Percentiles rank a stretch among this genome's conserved stretches.
phyloP scores from a whole-genome alignment of 495 filamentous ascomycete species.

The Aspergillus wentii region DNA sequence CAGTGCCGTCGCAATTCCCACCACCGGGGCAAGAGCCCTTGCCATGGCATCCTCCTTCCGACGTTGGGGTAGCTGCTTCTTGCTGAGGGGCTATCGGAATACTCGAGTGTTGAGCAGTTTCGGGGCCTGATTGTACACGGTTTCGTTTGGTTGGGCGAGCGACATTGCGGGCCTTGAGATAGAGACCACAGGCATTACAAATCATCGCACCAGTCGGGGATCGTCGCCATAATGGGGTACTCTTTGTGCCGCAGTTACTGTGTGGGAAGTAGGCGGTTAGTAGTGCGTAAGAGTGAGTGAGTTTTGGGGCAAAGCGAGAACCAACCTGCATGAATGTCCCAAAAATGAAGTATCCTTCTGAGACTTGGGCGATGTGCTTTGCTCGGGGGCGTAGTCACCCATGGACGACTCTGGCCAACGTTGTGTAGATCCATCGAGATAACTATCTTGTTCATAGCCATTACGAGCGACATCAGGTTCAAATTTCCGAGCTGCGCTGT shows the following conservation, averaged over 20 bases:
- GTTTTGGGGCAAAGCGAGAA: neutral
- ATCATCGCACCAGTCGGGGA: constrained; percentile 91
- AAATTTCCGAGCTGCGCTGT: constrained; percentile 9
- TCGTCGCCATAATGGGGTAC: constrained; percentile 90
- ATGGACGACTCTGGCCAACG: constrained; percentile 2
- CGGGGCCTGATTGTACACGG: constrained; percentile 30
- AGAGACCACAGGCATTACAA: constrained; percentile 96
- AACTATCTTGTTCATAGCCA: constrained; percentile 9
- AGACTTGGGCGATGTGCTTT: constrained; percentile 28
- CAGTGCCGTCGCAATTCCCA: constrained; percentile 93
- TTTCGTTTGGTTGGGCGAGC: constrained; percentile 86
- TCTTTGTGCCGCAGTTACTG: constrained; percentile 93
- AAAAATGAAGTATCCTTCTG: constrained; percentile 38
- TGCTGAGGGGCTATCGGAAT: constrained; percentile 5
- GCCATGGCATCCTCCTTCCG: constrained; percentile 30
- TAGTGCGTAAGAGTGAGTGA: neutral
- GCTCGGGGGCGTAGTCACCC: constrained; percentile 12
- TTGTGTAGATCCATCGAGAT: constrained; percentile 7
- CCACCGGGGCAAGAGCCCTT: constrained; percentile 93
- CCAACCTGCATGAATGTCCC: constrained; percentile 54
- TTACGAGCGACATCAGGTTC: constrained; percentile 6
- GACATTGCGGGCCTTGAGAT: constrained; percentile 88
- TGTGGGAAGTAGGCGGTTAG: constrained; percentile 4
- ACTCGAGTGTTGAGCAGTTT: constrained; percentile 18
- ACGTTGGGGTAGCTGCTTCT: constrained; percentile 20